These are phyloP conservation scores for Myxozyma nipponensis DNA, from an alignment of 805 yeast species.

Conservation along the genomic window DNA sequence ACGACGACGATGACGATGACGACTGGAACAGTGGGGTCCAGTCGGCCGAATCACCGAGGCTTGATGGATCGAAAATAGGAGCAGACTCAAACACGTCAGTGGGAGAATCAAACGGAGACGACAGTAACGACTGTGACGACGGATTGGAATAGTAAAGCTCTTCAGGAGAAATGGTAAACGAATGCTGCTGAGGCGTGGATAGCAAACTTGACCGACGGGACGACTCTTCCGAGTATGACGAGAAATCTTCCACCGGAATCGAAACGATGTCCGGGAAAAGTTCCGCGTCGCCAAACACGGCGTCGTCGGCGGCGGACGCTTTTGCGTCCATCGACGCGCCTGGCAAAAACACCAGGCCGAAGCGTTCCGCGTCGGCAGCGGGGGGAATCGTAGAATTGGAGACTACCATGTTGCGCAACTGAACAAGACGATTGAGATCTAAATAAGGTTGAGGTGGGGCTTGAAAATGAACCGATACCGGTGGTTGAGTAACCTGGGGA, in stretches of 20 bases:
- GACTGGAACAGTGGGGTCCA: constrained; percentile 39
- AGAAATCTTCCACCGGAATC: constrained; percentile 12
- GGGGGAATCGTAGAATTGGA: constrained; percentile 6
- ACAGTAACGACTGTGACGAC: background rate
- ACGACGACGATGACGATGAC: background rate
- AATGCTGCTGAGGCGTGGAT: constrained; percentile 20
- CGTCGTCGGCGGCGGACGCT: background rate
- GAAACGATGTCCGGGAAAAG: constrained; percentile 19
- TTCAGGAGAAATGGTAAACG: constrained; percentile 15
- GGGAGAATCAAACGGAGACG: constrained; percentile 27
- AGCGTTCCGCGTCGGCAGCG: background rate
- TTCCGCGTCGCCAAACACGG: constrained; percentile 9
- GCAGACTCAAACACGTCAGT: constrained; percentile 30
- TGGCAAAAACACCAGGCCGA: constrained; percentile 10
- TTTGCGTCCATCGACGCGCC: constrained; percentile 4
- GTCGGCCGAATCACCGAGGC: constrained; percentile 30
- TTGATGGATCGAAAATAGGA: constrained; percentile 36
- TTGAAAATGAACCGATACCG: background rate
- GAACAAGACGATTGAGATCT: background rate
- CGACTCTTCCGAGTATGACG: constrained; percentile 5
- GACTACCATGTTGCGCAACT: constrained; percentile 14
- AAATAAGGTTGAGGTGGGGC: background rate
- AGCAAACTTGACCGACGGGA: constrained; percentile 16
- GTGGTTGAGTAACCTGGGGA: no score
- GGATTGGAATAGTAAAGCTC: constrained; percentile 5